A percentile compares a stretch with the other conserved stretches of the same genome.
Evolutionary conservation across 129 eudicot species (phyloP).

Genomic region (Centaurea solstitialis): DNA sequence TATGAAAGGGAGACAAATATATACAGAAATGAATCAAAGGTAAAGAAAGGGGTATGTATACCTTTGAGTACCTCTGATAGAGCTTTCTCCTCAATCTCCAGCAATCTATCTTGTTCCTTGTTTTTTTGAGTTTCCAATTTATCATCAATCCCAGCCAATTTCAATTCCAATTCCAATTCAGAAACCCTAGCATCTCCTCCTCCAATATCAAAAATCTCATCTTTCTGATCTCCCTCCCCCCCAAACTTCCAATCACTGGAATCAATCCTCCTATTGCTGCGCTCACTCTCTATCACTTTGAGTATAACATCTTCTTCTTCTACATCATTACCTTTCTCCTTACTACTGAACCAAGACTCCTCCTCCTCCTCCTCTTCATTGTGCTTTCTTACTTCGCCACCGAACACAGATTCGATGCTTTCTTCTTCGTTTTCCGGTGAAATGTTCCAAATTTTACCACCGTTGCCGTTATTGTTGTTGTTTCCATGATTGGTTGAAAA

Average conservation of each 20-base stretch:
- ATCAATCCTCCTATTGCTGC: background rate
- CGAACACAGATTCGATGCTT: conserved; percentile 42
- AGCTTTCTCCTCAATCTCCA: conserved; percentile 63
- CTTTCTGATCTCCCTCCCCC: conserved; percentile 40
- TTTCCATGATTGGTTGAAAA: conserved; percentile 46
- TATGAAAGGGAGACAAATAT: no score
- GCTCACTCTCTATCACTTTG: conserved; percentile 27
- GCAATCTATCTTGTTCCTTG: conserved; percentile 43
- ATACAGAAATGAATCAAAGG: background rate
- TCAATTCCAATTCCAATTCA: no score
- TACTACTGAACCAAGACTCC: conserved; percentile 10
- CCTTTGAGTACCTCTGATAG: conserved; percentile 62
- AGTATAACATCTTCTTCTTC: conserved; percentile 29
- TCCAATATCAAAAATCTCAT: conserved; percentile 44
- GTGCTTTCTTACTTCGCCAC: background rate
- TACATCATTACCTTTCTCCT: conserved; percentile 10
- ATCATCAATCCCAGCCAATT: conserved; percentile 23
- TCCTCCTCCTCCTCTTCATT: conserved; percentile 14
- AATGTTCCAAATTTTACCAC: conserved; percentile 44
- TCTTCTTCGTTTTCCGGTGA: conserved; percentile 48
- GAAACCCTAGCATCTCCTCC: conserved; percentile 20
- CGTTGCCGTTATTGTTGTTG: conserved; percentile 10
- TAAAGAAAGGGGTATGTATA: background rate
- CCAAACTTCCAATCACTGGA: conserved; percentile 45
- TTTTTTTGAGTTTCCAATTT: conserved; percentile 26